phyloP scores from a whole-genome alignment of 176 grass and related monocot species.

The Hsuehochloa calcarea region DNA sequence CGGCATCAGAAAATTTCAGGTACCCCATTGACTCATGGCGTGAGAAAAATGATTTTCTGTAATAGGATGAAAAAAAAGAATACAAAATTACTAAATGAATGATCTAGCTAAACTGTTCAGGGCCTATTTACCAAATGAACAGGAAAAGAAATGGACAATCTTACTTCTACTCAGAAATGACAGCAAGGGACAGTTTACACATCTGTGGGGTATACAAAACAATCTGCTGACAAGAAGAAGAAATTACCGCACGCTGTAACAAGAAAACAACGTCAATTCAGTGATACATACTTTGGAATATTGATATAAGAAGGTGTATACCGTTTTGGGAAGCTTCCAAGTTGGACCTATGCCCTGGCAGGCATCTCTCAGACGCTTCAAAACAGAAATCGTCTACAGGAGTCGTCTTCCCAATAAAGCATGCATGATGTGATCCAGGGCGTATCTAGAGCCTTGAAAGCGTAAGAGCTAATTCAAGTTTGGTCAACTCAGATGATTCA shows the following conservation, averaged over 20 bases:
- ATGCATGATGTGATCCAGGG: background rate
- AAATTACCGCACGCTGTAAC: conserved; percentile 11
- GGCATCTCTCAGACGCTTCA: too few relatives aligned
- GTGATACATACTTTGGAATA: background rate
- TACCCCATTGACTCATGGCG: background rate
- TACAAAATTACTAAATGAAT: background rate
- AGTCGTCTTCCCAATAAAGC: background rate
- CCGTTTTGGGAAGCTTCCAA: too few relatives aligned
- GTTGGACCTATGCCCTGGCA: too few relatives aligned
- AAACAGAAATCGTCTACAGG: too few relatives aligned
- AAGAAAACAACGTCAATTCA: conserved; percentile 24
- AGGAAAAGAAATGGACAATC: background rate
- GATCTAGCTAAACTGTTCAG: background rate
- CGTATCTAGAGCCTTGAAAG: too few relatives aligned
- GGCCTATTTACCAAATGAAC: background rate
- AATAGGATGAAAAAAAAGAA: background rate
- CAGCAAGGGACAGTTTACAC: conserved; percentile 20
- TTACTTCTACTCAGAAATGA: conserved; percentile 30
- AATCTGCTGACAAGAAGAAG: conserved; percentile 33
- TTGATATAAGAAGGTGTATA: background rate
- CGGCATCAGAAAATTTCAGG: conserved; percentile 9
- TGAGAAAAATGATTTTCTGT: conserved; percentile 3
- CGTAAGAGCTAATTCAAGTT: too few relatives aligned
- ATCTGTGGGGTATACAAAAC: background rate
- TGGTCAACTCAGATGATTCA: too few relatives aligned